These are phyloP conservation scores for Amphirosellinia nigrospora DNA, from an alignment of 495 filamentous ascomycete species.

Conservation along the genomic window DNA sequence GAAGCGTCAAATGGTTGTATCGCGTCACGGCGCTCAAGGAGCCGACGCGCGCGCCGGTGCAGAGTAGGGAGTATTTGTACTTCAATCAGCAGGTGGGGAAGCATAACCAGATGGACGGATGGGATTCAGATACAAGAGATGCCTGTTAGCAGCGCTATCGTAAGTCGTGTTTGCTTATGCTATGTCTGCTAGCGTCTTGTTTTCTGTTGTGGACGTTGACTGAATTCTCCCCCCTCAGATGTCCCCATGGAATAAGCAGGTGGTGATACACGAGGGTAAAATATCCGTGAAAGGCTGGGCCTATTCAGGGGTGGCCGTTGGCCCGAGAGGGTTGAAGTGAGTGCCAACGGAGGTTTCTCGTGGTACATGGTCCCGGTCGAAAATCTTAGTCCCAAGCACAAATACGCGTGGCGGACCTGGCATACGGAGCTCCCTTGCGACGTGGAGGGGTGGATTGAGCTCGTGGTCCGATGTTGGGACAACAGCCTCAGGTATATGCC, in stretches of 20 bases:
- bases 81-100: slow-evolving; percentile 66
- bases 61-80: slow-evolving; percentile 64
- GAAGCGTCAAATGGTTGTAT: slow-evolving; percentile 65
- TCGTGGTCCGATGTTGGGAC: slow-evolving; percentile 64
- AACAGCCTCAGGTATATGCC: slow-evolving; percentile 53
- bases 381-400: slow-evolving; percentile 60
- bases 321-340: slow-evolving; percentile 64
- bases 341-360: slow-evolving; percentile 60
- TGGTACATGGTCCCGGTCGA: slow-evolving; percentile 64
- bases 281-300: slow-evolving; percentile 64
- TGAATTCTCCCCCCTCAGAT: slow-evolving; percentile 37
- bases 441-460: slow-evolving; percentile 64
- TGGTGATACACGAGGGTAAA: slow-evolving; percentile 60
- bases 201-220: no score
- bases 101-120: slow-evolving; percentile 60
- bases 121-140: slow-evolving; percentile 69
- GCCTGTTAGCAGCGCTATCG: slow-evolving; percentile 65
- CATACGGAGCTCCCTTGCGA: slow-evolving; percentile 60
- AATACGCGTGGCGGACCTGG: slow-evolving; percentile 62
- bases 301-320: slow-evolving; percentile 65
- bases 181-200: neutral
- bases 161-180: neutral
- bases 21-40: slow-evolving; percentile 56
- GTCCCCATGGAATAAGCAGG: slow-evolving; percentile 56
- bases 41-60: slow-evolving; percentile 50